Evolutionary conservation across 441 rosid genomes (phyloP), one percentile per base, ranked within the genome.

Genomic region (Gossypium davidsonii): DNA sequence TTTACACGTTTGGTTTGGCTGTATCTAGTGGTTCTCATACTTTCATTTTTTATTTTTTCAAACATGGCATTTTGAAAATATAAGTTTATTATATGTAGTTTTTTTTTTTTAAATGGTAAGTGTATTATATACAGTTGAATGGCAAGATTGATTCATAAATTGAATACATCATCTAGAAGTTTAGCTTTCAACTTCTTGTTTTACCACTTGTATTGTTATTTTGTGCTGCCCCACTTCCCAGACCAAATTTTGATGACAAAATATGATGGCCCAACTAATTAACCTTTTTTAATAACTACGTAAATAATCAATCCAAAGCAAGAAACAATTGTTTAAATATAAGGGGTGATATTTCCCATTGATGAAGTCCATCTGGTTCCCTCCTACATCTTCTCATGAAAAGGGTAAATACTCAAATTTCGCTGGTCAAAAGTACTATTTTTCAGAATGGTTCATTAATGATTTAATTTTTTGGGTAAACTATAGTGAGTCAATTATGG

Each of bases 11-110:
- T 28, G 37, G 31, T 28, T 28, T 51, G 1, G 21, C 4, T 67
- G 60, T 68, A 51, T 68, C 72, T 68, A 68, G 59, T 68, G 17
- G 21, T 65, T 44, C 39, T 66, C 57, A 1, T 23, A n/a, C 14
- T 9, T 42, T 23, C 23, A 25, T 59, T 26, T 21, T 66, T 51
- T 52, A n/a, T 7, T 61, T 61, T 59, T 3, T 6, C 8, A 3
- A 62, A 62, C 34, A 37, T 3, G 18, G 14, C 18, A 6, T 44
- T 39, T 65, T 44, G 53, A 6, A 14, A 46, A 11, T 20, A 39
- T 39, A 63, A 63, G 20, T 34, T 34, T 34, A 34, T 34, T 34
- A 34, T 34, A 34, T 34, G 42, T 34, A 34, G 39, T 6, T 34
- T 34, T 34, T 37, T 37, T 37, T 37, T 37, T 37, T 7, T 1